phyloP scores from a whole-genome alignment of 1,284 basidiomycete species.

The Irpex lacteus region DNA sequence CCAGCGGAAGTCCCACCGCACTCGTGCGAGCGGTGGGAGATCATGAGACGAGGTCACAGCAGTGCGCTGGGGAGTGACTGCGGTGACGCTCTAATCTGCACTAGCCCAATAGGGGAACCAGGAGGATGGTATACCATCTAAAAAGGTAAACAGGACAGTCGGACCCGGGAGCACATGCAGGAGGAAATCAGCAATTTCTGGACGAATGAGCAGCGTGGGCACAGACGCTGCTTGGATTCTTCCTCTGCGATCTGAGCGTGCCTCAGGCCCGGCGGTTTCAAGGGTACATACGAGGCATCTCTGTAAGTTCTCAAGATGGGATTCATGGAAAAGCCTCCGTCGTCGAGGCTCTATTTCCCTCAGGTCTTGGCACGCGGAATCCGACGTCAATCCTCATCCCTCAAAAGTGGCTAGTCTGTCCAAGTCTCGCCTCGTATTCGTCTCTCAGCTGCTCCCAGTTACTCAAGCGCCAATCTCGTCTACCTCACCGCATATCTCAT shows the following conservation, averaged over 20 bases:
- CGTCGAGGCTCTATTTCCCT: conserved; percentile 15
- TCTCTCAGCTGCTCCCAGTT: conserved; percentile 3
- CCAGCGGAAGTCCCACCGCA: not conserved
- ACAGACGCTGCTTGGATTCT: conserved; percentile 11
- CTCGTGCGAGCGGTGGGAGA: conserved; percentile 17
- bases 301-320: conserved; percentile 12
- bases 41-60: conserved; percentile 24
- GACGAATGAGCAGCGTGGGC: conserved; percentile 15
- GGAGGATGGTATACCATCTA: conserved; percentile 26
- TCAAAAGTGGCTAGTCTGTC: conserved; percentile 13
- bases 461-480: conserved; percentile 9
- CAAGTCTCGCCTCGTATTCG: not conserved
- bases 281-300: conserved; percentile 15
- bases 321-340: conserved; percentile 16
- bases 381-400: conserved; percentile 13
- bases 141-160: conserved; percentile 30
- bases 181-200: conserved; percentile 19
- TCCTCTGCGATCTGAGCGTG: not conserved
- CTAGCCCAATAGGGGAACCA: conserved; percentile 31
- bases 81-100: conserved; percentile 19
- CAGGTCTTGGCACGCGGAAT: conserved; percentile 15
- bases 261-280: conserved; percentile 20
- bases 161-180: conserved; percentile 23
- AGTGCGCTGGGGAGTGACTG: conserved; percentile 17
- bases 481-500: conserved; percentile 7